Evolutionary conservation across 78 protist genomes (phyloP).

Genomic region (Speleostelium caveatum): DNA sequence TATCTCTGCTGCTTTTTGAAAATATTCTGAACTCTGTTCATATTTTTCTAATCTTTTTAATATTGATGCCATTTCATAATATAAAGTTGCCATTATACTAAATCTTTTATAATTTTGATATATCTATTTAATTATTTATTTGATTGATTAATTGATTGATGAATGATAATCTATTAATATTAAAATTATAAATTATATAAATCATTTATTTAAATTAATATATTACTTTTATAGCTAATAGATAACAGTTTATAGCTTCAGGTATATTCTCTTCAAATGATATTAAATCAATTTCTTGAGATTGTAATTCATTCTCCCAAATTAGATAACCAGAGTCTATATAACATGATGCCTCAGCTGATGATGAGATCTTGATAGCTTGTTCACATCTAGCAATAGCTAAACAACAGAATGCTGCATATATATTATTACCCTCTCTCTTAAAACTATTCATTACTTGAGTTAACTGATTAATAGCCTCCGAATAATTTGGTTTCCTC

Average conservation of each 20-base stretch:
- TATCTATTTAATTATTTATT: slow-evolving; percentile 12
- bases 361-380: slow-evolving; percentile 64
- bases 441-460: slow-evolving; percentile 74
- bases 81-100: slow-evolving; percentile 75
- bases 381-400: slow-evolving; percentile 74
- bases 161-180: background rate
- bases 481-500: slow-evolving; percentile 75
- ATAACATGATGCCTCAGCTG: slow-evolving; percentile 76
- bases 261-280: slow-evolving; percentile 72
- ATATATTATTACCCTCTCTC: slow-evolving; percentile 60
- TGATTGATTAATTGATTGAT: background rate
- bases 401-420: slow-evolving; percentile 78
- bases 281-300: slow-evolving; percentile 27
- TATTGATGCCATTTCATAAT: slow-evolving; percentile 70
- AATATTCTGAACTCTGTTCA: slow-evolving; percentile 60
- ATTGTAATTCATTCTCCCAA: slow-evolving; percentile 58
- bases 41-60: slow-evolving; percentile 44
- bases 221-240: slow-evolving; percentile 63
- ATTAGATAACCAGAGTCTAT: slow-evolving; percentile 78
- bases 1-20: slow-evolving; percentile 73
- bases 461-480: slow-evolving; percentile 68
- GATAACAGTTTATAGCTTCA: slow-evolving; percentile 74
- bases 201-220: background rate
- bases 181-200: background rate
- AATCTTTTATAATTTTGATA: slow-evolving; percentile 79